Conservation (phyloP, 2,329 filamentous ascomycete species). For the Hyphodiscus sp. region DNA sequence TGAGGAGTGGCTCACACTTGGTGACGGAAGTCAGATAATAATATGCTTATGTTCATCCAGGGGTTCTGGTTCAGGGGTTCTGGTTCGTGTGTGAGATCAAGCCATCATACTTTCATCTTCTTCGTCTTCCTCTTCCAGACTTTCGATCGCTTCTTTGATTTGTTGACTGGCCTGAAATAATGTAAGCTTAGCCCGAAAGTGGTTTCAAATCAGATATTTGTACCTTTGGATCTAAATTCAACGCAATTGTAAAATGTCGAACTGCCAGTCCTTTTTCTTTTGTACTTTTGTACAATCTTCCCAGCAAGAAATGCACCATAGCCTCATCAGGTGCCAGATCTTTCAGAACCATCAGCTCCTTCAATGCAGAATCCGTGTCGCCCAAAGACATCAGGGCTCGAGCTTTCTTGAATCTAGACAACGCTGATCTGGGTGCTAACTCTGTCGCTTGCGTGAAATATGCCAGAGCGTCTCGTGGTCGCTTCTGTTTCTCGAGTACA, state of each 20-base stretch:
- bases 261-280: slow-evolving; percentile 76
- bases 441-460: slow-evolving; percentile 80
- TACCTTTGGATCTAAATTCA: slow-evolving; percentile 96
- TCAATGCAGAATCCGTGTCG: slow-evolving; percentile 64
- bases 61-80: neutral
- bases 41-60: neutral
- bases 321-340: slow-evolving; percentile 91
- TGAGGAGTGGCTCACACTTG: neutral
- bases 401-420: slow-evolving; percentile 90
- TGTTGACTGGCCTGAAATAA: slow-evolving; percentile 69
- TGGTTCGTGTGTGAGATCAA: slow-evolving; percentile 2
- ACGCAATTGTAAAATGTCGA: slow-evolving; percentile 85
- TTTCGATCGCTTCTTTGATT: slow-evolving; percentile 96
- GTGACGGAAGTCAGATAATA: neutral
- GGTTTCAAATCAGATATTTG: slow-evolving; percentile 4
- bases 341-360: slow-evolving; percentile 81
- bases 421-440: slow-evolving; percentile 71
- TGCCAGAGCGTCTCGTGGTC: slow-evolving; percentile 68
- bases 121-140: slow-evolving; percentile 65
- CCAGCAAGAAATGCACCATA: slow-evolving; percentile 91
- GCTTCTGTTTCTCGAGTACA: slow-evolving; percentile 82
- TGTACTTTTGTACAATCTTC: slow-evolving; percentile 70
- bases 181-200: slow-evolving; percentile 6
- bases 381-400: slow-evolving; percentile 73
- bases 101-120: slow-evolving; percentile 54